A percentile compares a stretch with the other conserved stretches of the same genome.
Conservation (phyloP, 2,329 filamentous ascomycete species). For the Claviceps sp. region DNA sequence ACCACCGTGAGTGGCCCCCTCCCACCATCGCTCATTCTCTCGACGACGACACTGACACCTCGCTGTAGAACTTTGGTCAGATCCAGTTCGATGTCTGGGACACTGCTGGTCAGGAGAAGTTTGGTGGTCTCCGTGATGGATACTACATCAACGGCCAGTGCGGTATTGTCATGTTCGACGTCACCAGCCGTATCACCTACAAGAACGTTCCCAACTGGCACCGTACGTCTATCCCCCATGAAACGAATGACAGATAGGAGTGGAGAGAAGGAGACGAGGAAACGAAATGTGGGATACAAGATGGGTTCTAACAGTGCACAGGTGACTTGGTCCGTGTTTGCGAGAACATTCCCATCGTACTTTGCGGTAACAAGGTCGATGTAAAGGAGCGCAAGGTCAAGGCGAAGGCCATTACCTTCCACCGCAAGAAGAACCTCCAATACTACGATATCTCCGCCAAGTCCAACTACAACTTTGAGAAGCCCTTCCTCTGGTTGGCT, state of each 20-base stretch:
- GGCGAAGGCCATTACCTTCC: slow-evolving; percentile 99
- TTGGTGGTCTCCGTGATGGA: slow-evolving; percentile 95
- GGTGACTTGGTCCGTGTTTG: slow-evolving; percentile 97
- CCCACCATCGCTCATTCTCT: not conserved
- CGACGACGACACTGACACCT: slow-evolving; percentile 8
- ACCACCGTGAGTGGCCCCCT: slow-evolving; percentile 63
- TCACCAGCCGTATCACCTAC: slow-evolving; percentile 98
- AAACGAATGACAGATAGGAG: not conserved
- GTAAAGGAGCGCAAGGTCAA: slow-evolving; percentile 99
- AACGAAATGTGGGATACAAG: not conserved
- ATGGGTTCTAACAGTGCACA: slow-evolving; percentile 23
- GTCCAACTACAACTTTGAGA: slow-evolving; percentile 99
- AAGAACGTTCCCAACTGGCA: slow-evolving; percentile 99
- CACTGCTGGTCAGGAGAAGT: slow-evolving; percentile 98
- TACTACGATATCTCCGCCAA: slow-evolving; percentile 99
- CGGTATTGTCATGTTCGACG: slow-evolving; percentile 99
- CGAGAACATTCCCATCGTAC: slow-evolving; percentile 97
- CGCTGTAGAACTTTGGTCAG: slow-evolving; percentile 65
- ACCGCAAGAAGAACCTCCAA: slow-evolving; percentile 99
- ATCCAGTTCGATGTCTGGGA: slow-evolving; percentile 99
- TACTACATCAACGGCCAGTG: slow-evolving; percentile 99
- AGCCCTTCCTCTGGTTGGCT: slow-evolving; percentile 98
- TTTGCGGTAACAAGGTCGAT: slow-evolving; percentile 98
- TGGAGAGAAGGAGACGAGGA: not conserved
- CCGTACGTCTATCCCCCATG: slow-evolving; percentile 49